Evolutionary conservation across 176 grass and related monocot genomes (phyloP), one percentile per base, ranked within the genome.

Genomic region (Juncus effusus): DNA sequence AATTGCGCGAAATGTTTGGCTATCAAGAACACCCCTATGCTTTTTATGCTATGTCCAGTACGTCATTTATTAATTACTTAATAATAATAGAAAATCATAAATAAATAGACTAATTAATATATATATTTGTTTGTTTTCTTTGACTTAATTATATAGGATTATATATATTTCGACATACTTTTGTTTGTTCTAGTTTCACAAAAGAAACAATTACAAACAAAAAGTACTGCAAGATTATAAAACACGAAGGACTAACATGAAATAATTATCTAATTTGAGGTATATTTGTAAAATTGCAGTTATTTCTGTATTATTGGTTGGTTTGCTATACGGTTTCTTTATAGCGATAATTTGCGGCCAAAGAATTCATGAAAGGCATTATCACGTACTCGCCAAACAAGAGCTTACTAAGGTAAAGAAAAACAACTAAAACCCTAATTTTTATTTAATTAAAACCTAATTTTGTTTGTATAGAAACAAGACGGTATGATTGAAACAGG

Each of bases 291-390:
- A 47, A 77, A 83, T 61, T 81, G 83, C 83, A 99, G 94, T 89
- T 82, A 64, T 99, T 78, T 85, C 88, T 60, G 84, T 89, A 59
- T 77, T 99, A 82, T 78, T 93, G 74, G 94, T 99, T 77, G 88
- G 85, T 67, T 85, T 99, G 69, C 68, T 93, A 15, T 99, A 99
- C 86, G 94, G 94, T n/a, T 99, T 99, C 78, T 90, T 99, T 83
- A 87, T 99, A 78, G 94, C 94, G 71, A 99, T 99, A 87, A 99
- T 93, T 70, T 93, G 88, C 67, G 94, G 94, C 54, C 94, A 99
- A 78, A 84, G 88, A 82, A 99, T 99, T 70, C 91, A 76, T 63
- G 94, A 99, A 62, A 81, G 85, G 0, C 94, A 99, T 64, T 99
- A 93, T 68, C 94, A 99, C 80, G 83, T 99, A 86, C 88, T 99